phyloP scores from a whole-genome alignment of 345 rosid genomes.

The Sapria himalayana region DNA sequence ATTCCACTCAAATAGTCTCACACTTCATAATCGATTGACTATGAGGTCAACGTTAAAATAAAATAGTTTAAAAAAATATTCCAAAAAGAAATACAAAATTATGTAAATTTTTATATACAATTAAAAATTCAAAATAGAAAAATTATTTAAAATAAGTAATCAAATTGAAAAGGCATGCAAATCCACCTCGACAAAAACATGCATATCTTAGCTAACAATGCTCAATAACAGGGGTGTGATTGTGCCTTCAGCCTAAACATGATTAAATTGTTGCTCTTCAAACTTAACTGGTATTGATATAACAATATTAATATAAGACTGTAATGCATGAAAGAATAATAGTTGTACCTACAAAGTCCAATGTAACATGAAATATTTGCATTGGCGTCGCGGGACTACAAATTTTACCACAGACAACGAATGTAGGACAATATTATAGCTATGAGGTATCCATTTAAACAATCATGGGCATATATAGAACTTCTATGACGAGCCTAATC shows the following conservation, averaged over 20 bases:
- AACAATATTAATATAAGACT: not conserved
- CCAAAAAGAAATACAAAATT: too few species aligned
- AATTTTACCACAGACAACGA: conserved; percentile 30
- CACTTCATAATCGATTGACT: too few species aligned
- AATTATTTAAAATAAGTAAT: too few species aligned
- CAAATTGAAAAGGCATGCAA: not conserved
- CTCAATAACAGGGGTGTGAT: not conserved
- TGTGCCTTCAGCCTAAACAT: not conserved
- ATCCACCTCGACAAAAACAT: not conserved
- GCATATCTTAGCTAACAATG: not conserved
- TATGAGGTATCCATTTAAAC: conserved; percentile 63
- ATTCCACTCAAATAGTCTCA: too few species aligned
- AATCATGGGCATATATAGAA: conserved; percentile 49
- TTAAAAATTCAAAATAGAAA: too few species aligned
- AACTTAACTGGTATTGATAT: not conserved
- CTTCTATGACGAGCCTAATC: conserved; percentile 82
- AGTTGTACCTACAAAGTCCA: conserved; percentile 58
- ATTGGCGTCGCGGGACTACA: conserved; percentile 44
- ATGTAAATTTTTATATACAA: too few species aligned
- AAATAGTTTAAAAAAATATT: too few species aligned
- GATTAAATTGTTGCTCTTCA: not conserved
- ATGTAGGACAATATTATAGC: conserved; percentile 56
- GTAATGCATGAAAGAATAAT: not conserved
- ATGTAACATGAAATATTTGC: conserved; percentile 46
- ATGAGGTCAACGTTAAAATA: too few species aligned